phyloP scores from a whole-genome alignment of 306 rosid genomes.

The Casuarina glauca region DNA sequence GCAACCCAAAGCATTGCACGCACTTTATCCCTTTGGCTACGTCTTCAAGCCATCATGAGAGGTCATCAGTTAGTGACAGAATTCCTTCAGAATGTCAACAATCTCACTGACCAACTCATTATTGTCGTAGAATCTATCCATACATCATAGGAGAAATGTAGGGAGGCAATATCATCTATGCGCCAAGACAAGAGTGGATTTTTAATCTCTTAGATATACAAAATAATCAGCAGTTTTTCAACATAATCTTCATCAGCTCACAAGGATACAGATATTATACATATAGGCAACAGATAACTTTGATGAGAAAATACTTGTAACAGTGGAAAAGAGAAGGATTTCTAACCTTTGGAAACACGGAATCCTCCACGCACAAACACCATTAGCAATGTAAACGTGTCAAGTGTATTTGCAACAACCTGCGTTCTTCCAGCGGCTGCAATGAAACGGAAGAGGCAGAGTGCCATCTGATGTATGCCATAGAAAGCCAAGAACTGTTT shows the following conservation, averaged over 20 bases:
- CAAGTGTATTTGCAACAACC: conserved; percentile 50
- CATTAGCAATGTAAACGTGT: conserved; percentile 44
- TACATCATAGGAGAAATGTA: conserved; percentile 81
- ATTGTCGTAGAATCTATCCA: conserved; percentile 42
- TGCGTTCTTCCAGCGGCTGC: conserved; percentile 55
- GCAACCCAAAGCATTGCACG: no score
- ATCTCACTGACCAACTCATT: no score
- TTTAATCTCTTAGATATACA: background rate
- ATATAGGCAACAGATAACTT: background rate
- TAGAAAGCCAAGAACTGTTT: conserved; percentile 51
- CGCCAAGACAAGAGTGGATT: conserved; percentile 1
- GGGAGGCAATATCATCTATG: conserved; percentile 59
- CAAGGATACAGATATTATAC: background rate
- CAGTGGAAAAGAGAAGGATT: conserved; percentile 1
- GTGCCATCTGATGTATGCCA: conserved; percentile 64
- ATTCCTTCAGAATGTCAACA: no score
- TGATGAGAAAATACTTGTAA: background rate
- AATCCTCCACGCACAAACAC: conserved; percentile 63
- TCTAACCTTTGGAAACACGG: conserved; percentile 49
- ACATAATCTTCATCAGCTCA: background rate
- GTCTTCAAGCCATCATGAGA: no score
- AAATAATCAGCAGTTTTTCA: background rate
- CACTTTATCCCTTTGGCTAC: no score
- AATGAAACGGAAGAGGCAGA: conserved; percentile 59
- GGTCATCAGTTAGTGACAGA: no score